Evolutionary conservation across 1,284 basidiomycete species (phyloP).

Genomic region (Ganoderma sp.): DNA sequence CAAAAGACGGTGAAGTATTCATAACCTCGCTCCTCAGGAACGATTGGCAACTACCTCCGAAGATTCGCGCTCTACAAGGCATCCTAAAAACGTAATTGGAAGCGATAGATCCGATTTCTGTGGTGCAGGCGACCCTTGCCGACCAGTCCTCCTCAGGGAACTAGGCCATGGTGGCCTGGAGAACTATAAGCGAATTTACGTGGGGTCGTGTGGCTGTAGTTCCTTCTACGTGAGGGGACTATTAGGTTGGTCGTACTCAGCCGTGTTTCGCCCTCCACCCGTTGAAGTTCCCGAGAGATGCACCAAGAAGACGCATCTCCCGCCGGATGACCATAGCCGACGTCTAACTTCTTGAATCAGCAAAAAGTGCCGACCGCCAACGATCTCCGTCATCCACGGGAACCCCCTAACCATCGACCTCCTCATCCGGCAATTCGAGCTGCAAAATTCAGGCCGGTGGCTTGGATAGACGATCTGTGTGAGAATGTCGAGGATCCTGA

Average conservation of each 20-base stretch:
- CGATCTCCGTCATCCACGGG: background rate
- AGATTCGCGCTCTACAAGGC: background rate
- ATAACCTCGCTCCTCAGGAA: conserved; percentile 1
- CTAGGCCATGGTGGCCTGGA: background rate
- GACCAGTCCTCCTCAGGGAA: background rate
- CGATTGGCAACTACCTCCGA: background rate
- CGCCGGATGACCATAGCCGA: background rate
- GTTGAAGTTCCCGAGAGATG: background rate
- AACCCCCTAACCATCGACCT: conserved; percentile 17
- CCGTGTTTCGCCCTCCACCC: background rate
- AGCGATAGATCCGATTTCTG: background rate
- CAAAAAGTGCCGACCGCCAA: background rate
- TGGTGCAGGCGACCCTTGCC: background rate
- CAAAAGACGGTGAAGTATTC: background rate
- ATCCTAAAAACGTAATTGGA: background rate
- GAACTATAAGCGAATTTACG: background rate
- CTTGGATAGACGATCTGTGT: conserved; percentile 23
- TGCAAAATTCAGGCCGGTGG: conserved; percentile 11
- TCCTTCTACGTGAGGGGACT: background rate
- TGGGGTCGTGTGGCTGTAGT: background rate
- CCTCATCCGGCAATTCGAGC: conserved; percentile 18
- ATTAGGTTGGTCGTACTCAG: background rate
- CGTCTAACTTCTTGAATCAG: background rate
- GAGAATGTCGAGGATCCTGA: conserved; percentile 1
- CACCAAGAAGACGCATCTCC: background rate